Conservation (phyloP, 345 rosid species). For the Gossypium ekmanianum region DNA sequence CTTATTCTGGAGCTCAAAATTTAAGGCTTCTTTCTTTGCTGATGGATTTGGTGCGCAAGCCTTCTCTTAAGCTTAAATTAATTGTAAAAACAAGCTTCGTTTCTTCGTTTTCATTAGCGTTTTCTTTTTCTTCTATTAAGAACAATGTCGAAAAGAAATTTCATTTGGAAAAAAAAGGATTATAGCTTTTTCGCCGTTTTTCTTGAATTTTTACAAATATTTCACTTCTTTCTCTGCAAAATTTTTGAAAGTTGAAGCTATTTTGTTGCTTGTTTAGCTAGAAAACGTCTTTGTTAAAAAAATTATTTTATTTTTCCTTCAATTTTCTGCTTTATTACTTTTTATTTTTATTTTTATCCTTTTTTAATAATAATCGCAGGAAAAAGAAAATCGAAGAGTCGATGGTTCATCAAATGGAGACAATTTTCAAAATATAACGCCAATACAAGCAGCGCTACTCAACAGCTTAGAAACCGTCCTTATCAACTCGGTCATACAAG, state of each 20-base stretch:
- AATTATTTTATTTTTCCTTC: no score
- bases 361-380: slow-evolving; percentile 27
- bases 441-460: slow-evolving; percentile 1
- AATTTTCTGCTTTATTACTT: not conserved
- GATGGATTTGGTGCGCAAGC: slow-evolving; percentile 45
- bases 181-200: not conserved
- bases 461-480: slow-evolving; percentile 22
- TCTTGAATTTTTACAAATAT: slow-evolving; percentile 3
- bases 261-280: not conserved
- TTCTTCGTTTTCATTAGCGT: not conserved
- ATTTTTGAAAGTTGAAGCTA: not conserved
- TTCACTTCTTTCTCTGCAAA: no score
- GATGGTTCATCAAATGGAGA: slow-evolving; percentile 17
- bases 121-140: not conserved
- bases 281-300: not conserved
- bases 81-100: not conserved
- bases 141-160: not conserved
- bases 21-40: slow-evolving; percentile 24
- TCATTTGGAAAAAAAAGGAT: not conserved
- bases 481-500: slow-evolving; percentile 36
- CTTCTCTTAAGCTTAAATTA: not conserved
- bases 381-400: slow-evolving; percentile 24
- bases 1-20: slow-evolving; percentile 20
- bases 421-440: slow-evolving; percentile 10
- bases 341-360: not conserved